A percentile compares a stretch with the other conserved stretches of the same genome.
Conservation (phyloP, 2,329 filamentous ascomycete species). For the Colletotrichum destructivum region DNA sequence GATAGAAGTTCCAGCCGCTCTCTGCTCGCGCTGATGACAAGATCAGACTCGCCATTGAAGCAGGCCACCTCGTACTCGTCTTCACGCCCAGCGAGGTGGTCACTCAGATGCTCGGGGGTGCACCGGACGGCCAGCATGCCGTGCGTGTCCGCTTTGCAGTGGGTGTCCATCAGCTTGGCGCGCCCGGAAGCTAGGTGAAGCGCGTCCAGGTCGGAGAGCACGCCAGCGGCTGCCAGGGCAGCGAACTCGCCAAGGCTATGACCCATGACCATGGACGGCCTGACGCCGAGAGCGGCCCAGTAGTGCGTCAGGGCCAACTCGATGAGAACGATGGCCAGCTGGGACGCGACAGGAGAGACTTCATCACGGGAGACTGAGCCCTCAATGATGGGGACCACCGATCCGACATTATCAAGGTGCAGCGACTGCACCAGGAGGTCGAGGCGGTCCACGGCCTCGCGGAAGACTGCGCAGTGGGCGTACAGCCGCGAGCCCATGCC, state of each 20-base stretch:
- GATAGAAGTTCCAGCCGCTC: slow-evolving; percentile 61
- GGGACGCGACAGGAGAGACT: neutral
- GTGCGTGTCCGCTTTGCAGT: slow-evolving; percentile 74
- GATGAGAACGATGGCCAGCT: slow-evolving; percentile 67
- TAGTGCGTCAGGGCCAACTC: slow-evolving; percentile 52
- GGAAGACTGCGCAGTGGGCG: slow-evolving; percentile 62
- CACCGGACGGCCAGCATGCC: slow-evolving; percentile 71
- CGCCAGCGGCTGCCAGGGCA: slow-evolving; percentile 78
- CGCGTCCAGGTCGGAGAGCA: slow-evolving; percentile 78
- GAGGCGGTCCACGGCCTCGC: slow-evolving; percentile 67
- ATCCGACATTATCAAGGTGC: slow-evolving; percentile 44
- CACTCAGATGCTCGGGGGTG: slow-evolving; percentile 19
- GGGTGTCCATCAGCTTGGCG: slow-evolving; percentile 58
- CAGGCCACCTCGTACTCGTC: slow-evolving; percentile 71
- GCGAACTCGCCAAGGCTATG: slow-evolving; percentile 82
- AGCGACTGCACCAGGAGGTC: slow-evolving; percentile 64
- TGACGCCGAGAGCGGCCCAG: slow-evolving; percentile 65
- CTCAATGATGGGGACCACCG: slow-evolving; percentile 6
- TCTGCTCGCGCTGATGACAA: slow-evolving; percentile 71
- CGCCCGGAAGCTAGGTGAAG: slow-evolving; percentile 80
- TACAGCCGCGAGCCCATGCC: slow-evolving; percentile 66
- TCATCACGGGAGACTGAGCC: neutral
- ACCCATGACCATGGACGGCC: slow-evolving; percentile 69
- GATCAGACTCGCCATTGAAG: slow-evolving; percentile 82
- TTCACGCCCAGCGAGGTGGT: slow-evolving; percentile 9